These are phyloP conservation scores for Hypocreales sp. DNA, from an alignment of 2,329 filamentous ascomycete species.

Conservation along the genomic window DNA sequence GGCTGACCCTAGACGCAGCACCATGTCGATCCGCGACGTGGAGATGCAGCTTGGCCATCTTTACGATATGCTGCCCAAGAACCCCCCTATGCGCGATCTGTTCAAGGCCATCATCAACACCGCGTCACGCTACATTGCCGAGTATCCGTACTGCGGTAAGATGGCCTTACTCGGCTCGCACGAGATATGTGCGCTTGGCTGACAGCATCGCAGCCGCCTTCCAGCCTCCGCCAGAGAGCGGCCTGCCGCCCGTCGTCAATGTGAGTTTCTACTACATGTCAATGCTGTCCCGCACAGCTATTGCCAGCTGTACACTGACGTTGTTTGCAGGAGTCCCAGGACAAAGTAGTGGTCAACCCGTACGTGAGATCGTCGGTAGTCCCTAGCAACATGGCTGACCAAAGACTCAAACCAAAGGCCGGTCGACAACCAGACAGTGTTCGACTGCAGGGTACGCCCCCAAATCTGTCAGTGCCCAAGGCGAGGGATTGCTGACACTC, in stretches of 20 bases:
- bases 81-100: constrained; percentile 47
- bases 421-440: constrained; percentile 10
- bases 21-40: constrained; percentile 66
- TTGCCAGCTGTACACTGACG: too few species aligned
- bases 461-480: background rate
- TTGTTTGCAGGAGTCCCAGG: constrained; percentile 6
- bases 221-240: constrained; percentile 67
- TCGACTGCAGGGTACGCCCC: constrained; percentile 12
- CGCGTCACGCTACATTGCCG: constrained; percentile 51
- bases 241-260: constrained; percentile 15
- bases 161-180: background rate
- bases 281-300: too few species aligned
- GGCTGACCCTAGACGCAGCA: constrained; percentile 8
- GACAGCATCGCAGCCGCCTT: constrained; percentile 47
- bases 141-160: constrained; percentile 54
- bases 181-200: background rate
- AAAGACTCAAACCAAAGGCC: too few species aligned
- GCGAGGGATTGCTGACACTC: background rate
- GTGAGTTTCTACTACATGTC: constrained; percentile 3
- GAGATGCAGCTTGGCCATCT: constrained; percentile 60
- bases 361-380: too few species aligned
- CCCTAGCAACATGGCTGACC: too few species aligned
- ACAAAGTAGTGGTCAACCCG: constrained; percentile 10
- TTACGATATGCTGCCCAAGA: constrained; percentile 37
- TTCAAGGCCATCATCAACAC: constrained; percentile 60